phyloP scores from a whole-genome alignment of 2,329 filamentous ascomycete genomes.

The Knoxdaviesia capensis region DNA sequence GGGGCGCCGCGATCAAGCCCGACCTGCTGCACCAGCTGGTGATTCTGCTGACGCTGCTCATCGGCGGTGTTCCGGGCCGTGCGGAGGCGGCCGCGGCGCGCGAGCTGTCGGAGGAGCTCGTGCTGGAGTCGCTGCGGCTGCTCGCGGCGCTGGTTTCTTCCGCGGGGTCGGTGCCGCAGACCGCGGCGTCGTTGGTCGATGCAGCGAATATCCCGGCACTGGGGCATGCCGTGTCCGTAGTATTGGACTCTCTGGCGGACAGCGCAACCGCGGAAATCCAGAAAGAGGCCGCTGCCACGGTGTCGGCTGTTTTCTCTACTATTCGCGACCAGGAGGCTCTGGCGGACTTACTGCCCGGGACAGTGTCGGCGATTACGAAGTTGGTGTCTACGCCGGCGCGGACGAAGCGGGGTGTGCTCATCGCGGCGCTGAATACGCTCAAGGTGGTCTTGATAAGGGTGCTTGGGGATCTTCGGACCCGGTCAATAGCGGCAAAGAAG shows the following conservation, averaged over 20 bases:
- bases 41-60: slow-evolving; percentile 63
- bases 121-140: slow-evolving; percentile 48
- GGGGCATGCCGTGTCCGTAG: slow-evolving; percentile 62
- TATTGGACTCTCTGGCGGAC: slow-evolving; percentile 53
- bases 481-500: slow-evolving; percentile 6
- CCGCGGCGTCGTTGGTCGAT: slow-evolving; percentile 28
- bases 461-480: slow-evolving; percentile 35
- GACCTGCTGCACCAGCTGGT: slow-evolving; percentile 68
- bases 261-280: slow-evolving; percentile 49
- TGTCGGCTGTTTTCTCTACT: slow-evolving; percentile 40
- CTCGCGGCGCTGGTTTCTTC: slow-evolving; percentile 45
- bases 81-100: slow-evolving; percentile 19
- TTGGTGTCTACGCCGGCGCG: slow-evolving; percentile 48
- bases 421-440: slow-evolving; percentile 38
- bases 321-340: slow-evolving; percentile 56
- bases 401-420: slow-evolving; percentile 36
- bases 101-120: slow-evolving; percentile 50
- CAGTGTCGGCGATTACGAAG: slow-evolving; percentile 63
- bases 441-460: slow-evolving; percentile 31
- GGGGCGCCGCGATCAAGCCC: slow-evolving; percentile 50
- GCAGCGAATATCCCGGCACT: slow-evolving; percentile 52
- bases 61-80: slow-evolving; percentile 49
- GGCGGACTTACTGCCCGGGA: slow-evolving; percentile 73
- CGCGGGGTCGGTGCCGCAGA: slow-evolving; percentile 27
- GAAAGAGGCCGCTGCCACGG: slow-evolving; percentile 42